These are phyloP conservation scores for Perilla frutescens DNA, from an alignment of 257 asterid species.

Conservation along the genomic window DNA sequence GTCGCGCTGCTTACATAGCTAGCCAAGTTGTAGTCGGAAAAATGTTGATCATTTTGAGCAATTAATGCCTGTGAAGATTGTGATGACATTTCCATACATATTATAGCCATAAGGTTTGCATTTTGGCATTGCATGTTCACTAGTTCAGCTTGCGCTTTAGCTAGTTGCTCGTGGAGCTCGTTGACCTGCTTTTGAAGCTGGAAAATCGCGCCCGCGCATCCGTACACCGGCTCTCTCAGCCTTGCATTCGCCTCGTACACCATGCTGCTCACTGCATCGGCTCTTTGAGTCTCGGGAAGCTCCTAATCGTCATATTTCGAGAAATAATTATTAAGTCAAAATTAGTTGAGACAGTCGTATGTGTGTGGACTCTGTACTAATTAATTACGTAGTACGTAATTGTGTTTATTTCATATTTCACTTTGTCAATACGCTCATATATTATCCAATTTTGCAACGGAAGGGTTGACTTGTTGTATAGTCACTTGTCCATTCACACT, in stretches of 20 bases:
- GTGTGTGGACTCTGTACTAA: no score
- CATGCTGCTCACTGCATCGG: slow-evolving; percentile 81
- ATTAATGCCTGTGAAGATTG: neutral
- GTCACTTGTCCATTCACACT: no score
- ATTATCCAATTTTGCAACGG: no score
- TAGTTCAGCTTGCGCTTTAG: slow-evolving; percentile 65
- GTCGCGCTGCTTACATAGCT: neutral
- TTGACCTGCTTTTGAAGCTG: slow-evolving; percentile 68
- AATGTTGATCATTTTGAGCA: slow-evolving; percentile 3
- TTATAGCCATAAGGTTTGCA: slow-evolving; percentile 61
- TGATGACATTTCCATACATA: slow-evolving; percentile 54
- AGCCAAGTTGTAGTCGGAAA: neutral
- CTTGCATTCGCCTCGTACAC: slow-evolving; percentile 82
- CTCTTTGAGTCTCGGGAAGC: slow-evolving; percentile 63
- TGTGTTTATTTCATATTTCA: neutral
- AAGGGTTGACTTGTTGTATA: neutral
- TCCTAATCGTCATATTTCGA: slow-evolving; percentile 43
- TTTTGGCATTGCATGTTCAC: slow-evolving; percentile 67
- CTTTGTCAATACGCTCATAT: neutral
- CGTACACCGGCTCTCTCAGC: slow-evolving; percentile 76
- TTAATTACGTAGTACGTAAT: no score
- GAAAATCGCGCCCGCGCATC: slow-evolving; percentile 73
- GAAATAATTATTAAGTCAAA: neutral
- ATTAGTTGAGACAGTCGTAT: neutral
- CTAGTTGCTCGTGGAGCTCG: slow-evolving; percentile 70